These are phyloP conservation scores for Rutstroemia sp. DNA, from an alignment of 2,329 filamentous ascomycete genomes.

Conservation along the genomic window DNA sequence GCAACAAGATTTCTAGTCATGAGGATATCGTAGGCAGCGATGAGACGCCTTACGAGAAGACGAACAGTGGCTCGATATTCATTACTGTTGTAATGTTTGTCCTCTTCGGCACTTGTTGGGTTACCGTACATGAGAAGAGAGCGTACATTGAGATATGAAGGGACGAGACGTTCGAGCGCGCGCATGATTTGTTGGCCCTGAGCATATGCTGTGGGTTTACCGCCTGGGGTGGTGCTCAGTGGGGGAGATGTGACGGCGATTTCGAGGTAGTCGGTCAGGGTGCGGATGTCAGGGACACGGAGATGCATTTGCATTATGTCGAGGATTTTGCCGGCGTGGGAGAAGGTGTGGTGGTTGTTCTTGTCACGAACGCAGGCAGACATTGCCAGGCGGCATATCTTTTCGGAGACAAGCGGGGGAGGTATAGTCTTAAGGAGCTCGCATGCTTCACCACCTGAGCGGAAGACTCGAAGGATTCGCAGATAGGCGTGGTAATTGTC, in stretches of 20 bases:
- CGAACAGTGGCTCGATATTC: constrained; percentile 16
- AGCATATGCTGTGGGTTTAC: constrained; percentile 15
- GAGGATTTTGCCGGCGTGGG: constrained; percentile 57
- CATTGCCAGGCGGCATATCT: constrained; percentile 67
- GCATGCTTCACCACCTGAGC: constrained; percentile 55
- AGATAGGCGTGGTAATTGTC: constrained; percentile 66
- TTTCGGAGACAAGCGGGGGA: constrained; percentile 34
- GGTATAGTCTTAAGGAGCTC: constrained; percentile 52
- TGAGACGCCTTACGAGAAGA: constrained; percentile 25
- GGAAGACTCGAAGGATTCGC: constrained; percentile 55
- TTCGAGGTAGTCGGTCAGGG: constrained; percentile 49
- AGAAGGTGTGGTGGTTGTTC: constrained; percentile 63
- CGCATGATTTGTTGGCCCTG: constrained; percentile 40
- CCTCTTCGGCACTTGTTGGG: neutral
- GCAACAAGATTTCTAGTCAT: constrained; percentile 23
- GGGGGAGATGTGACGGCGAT: constrained; percentile 36
- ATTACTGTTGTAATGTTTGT: neutral
- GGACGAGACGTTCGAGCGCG: constrained; percentile 41
- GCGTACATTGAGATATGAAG: constrained; percentile 24
- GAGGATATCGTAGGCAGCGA: constrained; percentile 29
- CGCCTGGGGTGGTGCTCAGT: constrained; percentile 33
- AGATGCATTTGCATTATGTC: constrained; percentile 48
- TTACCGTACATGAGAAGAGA: constrained; percentile 18
- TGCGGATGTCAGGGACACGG: constrained; percentile 40
- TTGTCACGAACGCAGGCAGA: constrained; percentile 68